Conservation (phyloP, 108 stramenopile species). For the Cyclotella choctawhatcheeana region DNA sequence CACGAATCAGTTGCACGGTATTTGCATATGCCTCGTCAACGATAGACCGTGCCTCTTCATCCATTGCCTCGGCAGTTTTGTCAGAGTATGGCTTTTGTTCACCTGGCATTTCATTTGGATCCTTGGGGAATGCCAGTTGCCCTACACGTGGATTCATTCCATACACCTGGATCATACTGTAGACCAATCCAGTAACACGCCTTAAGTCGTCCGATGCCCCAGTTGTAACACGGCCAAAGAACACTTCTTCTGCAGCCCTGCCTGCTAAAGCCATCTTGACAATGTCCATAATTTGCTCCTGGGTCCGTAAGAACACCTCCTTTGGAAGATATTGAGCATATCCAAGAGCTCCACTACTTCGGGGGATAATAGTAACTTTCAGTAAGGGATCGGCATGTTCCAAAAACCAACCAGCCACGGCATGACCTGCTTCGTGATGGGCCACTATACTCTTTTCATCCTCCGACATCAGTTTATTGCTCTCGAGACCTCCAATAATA, state of each 20-base stretch:
- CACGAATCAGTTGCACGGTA: conserved; percentile 79
- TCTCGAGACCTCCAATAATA: conserved; percentile 96
- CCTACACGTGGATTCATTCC: conserved; percentile 96
- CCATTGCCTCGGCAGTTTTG: conserved; percentile 94
- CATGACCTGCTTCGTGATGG: conserved; percentile 97
- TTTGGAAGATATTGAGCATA: no score
- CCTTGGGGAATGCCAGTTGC: conserved; percentile 91
- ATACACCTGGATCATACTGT: conserved; percentile 92
- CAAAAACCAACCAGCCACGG: conserved; percentile 89
- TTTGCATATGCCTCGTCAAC: conserved; percentile 90
- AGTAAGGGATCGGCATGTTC: conserved; percentile 95
- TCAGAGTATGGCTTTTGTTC: conserved; percentile 91
- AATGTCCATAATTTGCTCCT: conserved; percentile 81
- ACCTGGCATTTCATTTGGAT: conserved; percentile 70
- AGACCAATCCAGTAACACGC: conserved; percentile 93
- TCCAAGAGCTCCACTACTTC: conserved; percentile 91
- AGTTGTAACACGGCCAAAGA: conserved; percentile 94
- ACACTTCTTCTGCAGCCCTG: conserved; percentile 95
- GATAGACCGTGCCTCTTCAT: conserved; percentile 92
- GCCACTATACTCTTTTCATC: conserved; percentile 93
- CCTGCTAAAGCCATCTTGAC: conserved; percentile 94
- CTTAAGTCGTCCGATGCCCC: conserved; percentile 97
- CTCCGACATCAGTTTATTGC: conserved; percentile 81
- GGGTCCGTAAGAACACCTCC: conserved; percentile 93
- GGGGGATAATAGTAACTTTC: conserved; percentile 97